phyloP scores from a whole-genome alignment of 495 filamentous ascomycete genomes.

The Talaromyces borbonicus region DNA sequence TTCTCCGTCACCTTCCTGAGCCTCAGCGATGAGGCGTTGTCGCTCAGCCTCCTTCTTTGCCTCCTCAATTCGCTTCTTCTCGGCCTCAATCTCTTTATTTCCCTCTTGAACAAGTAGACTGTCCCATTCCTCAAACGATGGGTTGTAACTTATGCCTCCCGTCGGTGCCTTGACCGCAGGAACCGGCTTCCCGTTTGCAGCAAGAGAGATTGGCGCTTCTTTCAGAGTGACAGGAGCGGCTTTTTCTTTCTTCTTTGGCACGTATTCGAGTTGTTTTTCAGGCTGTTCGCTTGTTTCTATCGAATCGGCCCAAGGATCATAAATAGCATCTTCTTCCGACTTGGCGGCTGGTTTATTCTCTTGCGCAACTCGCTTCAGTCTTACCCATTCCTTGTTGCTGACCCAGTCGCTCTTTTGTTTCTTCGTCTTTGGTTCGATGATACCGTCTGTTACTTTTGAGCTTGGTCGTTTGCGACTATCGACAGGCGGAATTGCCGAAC shows the following conservation, averaged over 20 bases:
- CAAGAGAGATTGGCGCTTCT: constrained; percentile 65
- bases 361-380: constrained; percentile 68
- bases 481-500: constrained; percentile 71
- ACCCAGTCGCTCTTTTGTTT: constrained; percentile 65
- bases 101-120: constrained; percentile 62
- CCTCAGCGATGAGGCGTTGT: constrained; percentile 43
- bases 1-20: constrained; percentile 55
- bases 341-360: constrained; percentile 51
- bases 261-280: constrained; percentile 47
- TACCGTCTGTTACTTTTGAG: constrained; percentile 48
- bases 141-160: constrained; percentile 86
- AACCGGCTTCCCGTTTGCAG: constrained; percentile 63
- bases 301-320: constrained; percentile 69
- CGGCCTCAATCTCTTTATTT: constrained; percentile 65
- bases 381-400: constrained; percentile 65
- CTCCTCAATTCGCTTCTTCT: constrained; percentile 63
- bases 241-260: constrained; percentile 51
- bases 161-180: constrained; percentile 71
- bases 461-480: constrained; percentile 63
- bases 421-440: constrained; percentile 60
- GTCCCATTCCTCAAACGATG: constrained; percentile 74
- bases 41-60: constrained; percentile 52
- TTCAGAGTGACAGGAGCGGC: constrained; percentile 69
- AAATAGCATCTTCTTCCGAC: constrained; percentile 40
- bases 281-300: constrained; percentile 30